Base-by-base conservation (phyloP, 805 yeast genomes). In the Metschnikowia reukaufii region DNA sequence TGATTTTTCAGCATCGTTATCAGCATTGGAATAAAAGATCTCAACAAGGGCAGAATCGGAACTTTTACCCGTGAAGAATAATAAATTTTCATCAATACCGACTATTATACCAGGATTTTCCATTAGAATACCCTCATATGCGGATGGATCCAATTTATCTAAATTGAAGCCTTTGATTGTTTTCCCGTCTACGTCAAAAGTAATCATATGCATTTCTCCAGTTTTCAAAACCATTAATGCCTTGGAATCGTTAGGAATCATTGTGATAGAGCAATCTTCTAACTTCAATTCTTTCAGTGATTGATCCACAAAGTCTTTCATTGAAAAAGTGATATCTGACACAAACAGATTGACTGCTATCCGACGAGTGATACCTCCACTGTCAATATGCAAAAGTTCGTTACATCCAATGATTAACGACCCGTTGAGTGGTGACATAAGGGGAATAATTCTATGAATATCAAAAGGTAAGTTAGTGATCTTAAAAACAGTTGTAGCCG, bases 331-430 rank as follows among this genome's bases (percentile, higher is more conserved):
- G 29, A 62, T 64, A 33, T 62, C 59, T 2, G 70, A 52, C 23
- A 81, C 78, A 55, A 67, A 84, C 48, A 70, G 65, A 60, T 87
- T 87, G 1, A 84, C 79, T 2, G 84, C 82, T 2, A 83, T 68
- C 21, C 88, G 84, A 49, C 79, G 76, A 2, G 74, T 59, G 27
- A 83, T 79, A 3, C 96, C 95, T 2, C 88, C 78, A 25, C 88
- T 81, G 59, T 91, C 96, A 15, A 89, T 77, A 64, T 88, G 91
- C 9, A 88, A 68, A 7, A 91, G 55, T 56, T 85, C 87, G 61
- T 91, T 90, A 30, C 85, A 76, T 1, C 97, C 97, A 3, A 88
- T 44, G 16, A 80, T 57, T 6, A 90, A 65, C 38, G 82, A 69
- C 0, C 97, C 97, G 50, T 82, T 82, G 29, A 85, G 66, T 0